Evolutionary conservation across 768 basidiomycete genomes (phyloP).

Genomic region (Tulasnella sp.): DNA sequence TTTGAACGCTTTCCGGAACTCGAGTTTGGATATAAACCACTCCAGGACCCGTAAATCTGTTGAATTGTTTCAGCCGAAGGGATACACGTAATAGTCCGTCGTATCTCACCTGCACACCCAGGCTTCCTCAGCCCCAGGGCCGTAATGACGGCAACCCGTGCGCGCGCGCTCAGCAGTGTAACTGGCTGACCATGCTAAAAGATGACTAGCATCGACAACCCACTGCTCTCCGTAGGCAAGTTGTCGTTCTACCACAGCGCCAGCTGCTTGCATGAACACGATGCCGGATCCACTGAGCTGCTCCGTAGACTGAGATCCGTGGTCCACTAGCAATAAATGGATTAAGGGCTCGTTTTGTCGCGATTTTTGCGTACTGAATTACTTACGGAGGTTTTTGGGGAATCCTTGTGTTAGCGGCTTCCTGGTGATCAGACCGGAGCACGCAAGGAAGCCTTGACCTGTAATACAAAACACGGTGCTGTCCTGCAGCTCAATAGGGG

Average conservation of each 20-base stretch:
- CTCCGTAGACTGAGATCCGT: conserved; percentile 41
- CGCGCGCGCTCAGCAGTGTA: conserved; percentile 45
- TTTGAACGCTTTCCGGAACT: conserved; percentile 42
- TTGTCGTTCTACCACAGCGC: conserved; percentile 43
- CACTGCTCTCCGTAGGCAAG: conserved; percentile 44
- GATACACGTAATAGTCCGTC: background rate
- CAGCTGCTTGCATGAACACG: conserved; percentile 44
- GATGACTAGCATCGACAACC: conserved; percentile 47
- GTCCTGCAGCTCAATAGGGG: conserved; percentile 43
- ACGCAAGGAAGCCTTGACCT: conserved; percentile 44
- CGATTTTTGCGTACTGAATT: background rate
- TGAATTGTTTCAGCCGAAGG: background rate
- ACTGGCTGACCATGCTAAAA: conserved; percentile 46
- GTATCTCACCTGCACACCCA: conserved; percentile 44
- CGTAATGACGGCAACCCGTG: conserved; percentile 43
- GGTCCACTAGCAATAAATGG: conserved; percentile 37
- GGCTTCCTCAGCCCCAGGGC: conserved; percentile 43
- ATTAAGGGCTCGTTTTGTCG: background rate
- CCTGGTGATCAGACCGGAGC: conserved; percentile 41
- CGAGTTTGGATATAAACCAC: conserved; percentile 45
- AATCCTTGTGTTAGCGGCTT: conserved; percentile 42
- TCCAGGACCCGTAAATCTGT: conserved; percentile 46
- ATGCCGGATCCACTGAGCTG: conserved; percentile 41
- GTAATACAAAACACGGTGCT: conserved; percentile 41
- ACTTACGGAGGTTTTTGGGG: conserved; percentile 44